Base-by-base conservation (phyloP, 129 eudicot species). In the Centella asiatica region DNA sequence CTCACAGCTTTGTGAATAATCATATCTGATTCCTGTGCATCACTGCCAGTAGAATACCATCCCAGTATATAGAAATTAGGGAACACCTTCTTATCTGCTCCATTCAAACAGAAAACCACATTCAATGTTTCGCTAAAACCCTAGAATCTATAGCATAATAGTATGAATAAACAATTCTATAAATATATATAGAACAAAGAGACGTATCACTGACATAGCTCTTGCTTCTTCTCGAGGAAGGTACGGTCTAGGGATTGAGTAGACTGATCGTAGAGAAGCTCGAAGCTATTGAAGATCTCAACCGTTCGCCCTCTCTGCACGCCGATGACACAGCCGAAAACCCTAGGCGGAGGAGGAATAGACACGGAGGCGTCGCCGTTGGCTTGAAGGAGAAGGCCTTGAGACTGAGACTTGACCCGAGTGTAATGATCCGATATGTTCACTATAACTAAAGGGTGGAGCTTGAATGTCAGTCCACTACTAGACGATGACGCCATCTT, bases 21-120 rank as follows among this genome's bases (percentile, higher is more conserved):
- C 98, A 90, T 83, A 81, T 90, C 95, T 7, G 95, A 79, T 51
- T 90, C 98, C 59, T 87, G 80, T 0, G 95, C 98, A 81, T 86
- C 95, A 48, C 89, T 86, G 47, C 98, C 95, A 2, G 94, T 90
- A 11, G 98, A 90, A 67, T 90, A 90, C 98, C 98, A 90, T 66
- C 98, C 98, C 33, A 90, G 94, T 17, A 90, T 67, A 64, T 90
- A 90, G 66, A 86, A 90, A 60, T 90, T 72, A 3, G 98, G 98
- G 52, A 86, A 90, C 23, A 90, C 98, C 66, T 90, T 90, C 90
- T 90, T 90, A 75, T 86, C 98, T 90, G 86, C 65, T 45, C 64
- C 73, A 59, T 32, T 29, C 42, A 32, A 23, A 63, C 17, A 31
- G 31, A 48, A 11, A 50, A 62, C 27, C 28, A 44, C 26, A 45